phyloP scores from a whole-genome alignment of 2,329 filamentous ascomycete species.

The Aspergillus texensis region DNA sequence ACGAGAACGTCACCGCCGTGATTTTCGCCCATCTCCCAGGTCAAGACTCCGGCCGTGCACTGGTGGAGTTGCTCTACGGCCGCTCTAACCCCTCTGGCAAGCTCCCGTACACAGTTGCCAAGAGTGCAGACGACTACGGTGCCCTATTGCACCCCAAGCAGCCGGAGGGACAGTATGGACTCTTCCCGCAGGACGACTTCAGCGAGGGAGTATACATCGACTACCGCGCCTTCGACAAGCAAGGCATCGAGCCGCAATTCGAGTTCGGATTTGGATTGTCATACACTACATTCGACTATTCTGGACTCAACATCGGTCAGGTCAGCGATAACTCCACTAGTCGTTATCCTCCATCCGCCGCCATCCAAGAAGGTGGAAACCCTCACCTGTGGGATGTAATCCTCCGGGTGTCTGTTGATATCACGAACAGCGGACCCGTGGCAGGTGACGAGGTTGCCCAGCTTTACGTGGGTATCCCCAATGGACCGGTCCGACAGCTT shows the following conservation, averaged over 20 bases:
- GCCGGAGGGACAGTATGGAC: slow-evolving; percentile 18
- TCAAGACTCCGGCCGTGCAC: slow-evolving; percentile 61
- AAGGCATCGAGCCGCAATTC: slow-evolving; percentile 39
- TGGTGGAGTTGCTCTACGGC: slow-evolving; percentile 62
- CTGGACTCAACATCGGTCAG: slow-evolving; percentile 11
- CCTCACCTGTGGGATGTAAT: slow-evolving; percentile 56
- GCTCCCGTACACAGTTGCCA: slow-evolving; percentile 65
- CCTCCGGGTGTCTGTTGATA: slow-evolving; percentile 47
- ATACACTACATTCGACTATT: slow-evolving; percentile 31
- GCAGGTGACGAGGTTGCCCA: slow-evolving; percentile 56
- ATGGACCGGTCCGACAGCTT: slow-evolving; percentile 41
- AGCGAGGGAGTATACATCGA: slow-evolving; percentile 57
- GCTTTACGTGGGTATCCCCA: slow-evolving; percentile 53
- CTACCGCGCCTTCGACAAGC: slow-evolving; percentile 55
- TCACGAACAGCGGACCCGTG: slow-evolving; percentile 54
- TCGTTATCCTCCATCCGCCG: slow-evolving; percentile 18
- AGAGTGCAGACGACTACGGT: slow-evolving; percentile 59
- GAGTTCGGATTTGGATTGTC: slow-evolving; percentile 43
- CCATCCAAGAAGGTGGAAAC: slow-evolving; percentile 58
- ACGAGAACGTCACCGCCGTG: slow-evolving; percentile 66
- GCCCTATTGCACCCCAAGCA: slow-evolving; percentile 16
- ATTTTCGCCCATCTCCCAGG: slow-evolving; percentile 67
- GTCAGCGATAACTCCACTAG: slow-evolving; percentile 2
- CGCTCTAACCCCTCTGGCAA: slow-evolving; percentile 59
- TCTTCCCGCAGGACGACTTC: slow-evolving; percentile 43